Conservation (phyloP, 2,329 filamentous ascomycete species). For the Fusarium sp. region DNA sequence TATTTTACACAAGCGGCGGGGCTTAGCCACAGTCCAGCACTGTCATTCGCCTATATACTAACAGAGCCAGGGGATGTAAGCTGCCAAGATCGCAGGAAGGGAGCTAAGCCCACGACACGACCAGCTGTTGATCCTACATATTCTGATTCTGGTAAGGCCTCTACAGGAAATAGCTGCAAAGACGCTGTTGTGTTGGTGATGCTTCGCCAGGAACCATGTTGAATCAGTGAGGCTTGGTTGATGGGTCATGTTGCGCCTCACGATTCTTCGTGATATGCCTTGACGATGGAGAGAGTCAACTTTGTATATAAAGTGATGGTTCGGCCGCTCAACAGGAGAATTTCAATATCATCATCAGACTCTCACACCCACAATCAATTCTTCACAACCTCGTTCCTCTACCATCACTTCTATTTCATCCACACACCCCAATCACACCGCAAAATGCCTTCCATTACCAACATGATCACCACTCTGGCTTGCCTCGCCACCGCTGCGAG, state of each 20-base stretch:
- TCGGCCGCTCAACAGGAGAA: background rate
- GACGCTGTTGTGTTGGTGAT: background rate
- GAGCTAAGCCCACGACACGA: background rate
- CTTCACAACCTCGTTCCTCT: background rate
- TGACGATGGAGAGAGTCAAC: too few species aligned
- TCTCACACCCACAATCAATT: background rate
- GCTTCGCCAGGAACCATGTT: background rate
- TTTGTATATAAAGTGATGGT: background rate
- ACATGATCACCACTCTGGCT: conserved; percentile 10
- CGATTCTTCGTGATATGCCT: background rate
- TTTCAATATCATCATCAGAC: background rate
- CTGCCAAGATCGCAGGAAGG: background rate
- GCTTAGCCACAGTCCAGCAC: accelerated
- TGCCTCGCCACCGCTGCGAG: conserved; percentile 18
- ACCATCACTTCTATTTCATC: too few species aligned
- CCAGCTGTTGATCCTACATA: background rate
- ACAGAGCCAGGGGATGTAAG: background rate
- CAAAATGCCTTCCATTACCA: conserved; percentile 31
- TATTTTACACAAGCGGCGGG: background rate
- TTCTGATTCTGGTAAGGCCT: background rate
- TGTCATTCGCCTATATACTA: background rate
- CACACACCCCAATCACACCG: background rate
- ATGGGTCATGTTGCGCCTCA: background rate
- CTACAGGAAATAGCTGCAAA: background rate
- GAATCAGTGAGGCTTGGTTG: background rate